Evolutionary conservation across 352 stramenopile genomes (phyloP).

Genomic region (Phytophthora pseudosyringae): DNA sequence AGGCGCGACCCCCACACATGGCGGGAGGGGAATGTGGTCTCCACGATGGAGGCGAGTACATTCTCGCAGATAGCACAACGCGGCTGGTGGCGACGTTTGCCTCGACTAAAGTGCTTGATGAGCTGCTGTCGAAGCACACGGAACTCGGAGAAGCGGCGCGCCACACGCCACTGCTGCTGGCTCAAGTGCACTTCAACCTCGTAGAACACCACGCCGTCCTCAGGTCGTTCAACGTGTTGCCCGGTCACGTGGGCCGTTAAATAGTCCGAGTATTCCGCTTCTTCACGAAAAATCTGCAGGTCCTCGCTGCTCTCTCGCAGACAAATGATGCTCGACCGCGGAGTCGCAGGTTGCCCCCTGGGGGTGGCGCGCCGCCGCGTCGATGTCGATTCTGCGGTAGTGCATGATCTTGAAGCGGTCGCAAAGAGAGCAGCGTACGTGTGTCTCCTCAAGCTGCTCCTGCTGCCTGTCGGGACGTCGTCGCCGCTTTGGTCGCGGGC

Average conservation of each 20-base stretch:
- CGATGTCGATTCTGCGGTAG: constrained; percentile 2
- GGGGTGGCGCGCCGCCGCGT: constrained; percentile 6
- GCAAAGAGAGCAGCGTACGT: constrained; percentile 15
- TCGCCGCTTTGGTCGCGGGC: constrained; percentile 21
- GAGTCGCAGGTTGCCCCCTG: constrained; percentile 9
- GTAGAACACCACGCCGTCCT: constrained; percentile 71
- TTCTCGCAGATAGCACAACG: constrained; percentile 69
- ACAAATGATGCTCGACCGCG: constrained; percentile 37
- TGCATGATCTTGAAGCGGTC: constrained; percentile 8
- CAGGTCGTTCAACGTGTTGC: constrained; percentile 45
- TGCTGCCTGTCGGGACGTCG: background rate
- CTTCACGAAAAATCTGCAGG: constrained; percentile 66
- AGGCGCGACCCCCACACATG: constrained; percentile 43
- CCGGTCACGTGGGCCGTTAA: constrained; percentile 53
- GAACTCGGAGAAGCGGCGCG: constrained; percentile 81
- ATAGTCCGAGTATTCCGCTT: constrained; percentile 87
- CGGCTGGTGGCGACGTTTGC: constrained; percentile 29
- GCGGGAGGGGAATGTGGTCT: constrained; percentile 55
- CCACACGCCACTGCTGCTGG: constrained; percentile 63
- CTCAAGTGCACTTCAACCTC: constrained; percentile 72
- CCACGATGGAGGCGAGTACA: constrained; percentile 64
- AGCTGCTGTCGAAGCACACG: constrained; percentile 60
- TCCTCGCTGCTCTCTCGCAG: constrained; percentile 46
- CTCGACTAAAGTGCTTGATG: constrained; percentile 61
- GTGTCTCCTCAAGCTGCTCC: constrained; percentile 17